These are phyloP conservation scores for Catunica adiposa DNA, from an alignment of 2,329 filamentous ascomycete genomes.

Conservation along the genomic window DNA sequence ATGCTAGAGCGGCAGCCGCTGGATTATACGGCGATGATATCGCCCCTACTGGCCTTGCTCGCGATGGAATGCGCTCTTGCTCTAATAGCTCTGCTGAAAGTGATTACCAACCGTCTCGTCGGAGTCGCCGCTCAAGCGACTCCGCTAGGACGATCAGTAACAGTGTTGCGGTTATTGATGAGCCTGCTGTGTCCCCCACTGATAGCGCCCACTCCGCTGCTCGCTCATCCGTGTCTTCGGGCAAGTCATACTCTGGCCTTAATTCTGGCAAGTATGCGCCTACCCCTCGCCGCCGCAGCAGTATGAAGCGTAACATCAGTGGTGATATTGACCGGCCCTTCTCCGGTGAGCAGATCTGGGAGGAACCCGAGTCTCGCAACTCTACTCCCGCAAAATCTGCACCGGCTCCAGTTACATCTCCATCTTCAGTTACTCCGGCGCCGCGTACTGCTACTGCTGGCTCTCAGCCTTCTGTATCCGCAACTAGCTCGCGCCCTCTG, in stretches of 20 bases:
- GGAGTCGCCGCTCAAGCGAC: slow-evolving; percentile 5
- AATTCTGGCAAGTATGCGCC: slow-evolving; percentile 16
- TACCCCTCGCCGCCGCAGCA: slow-evolving; percentile 40
- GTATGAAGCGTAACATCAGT: slow-evolving; percentile 52
- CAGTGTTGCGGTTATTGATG: slow-evolving; percentile 4
- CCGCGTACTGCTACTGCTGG: background rate
- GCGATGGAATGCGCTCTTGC: slow-evolving; percentile 29
- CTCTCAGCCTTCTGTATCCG: slow-evolving; percentile 2
- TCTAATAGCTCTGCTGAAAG: slow-evolving; percentile 37
- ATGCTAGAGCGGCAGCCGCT: slow-evolving; percentile 45
- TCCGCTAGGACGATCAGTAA: background rate
- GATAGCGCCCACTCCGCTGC: slow-evolving; percentile 1
- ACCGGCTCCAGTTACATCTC: background rate
- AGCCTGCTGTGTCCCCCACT: slow-evolving; percentile 9
- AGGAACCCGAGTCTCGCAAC: slow-evolving; percentile 49
- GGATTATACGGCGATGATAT: slow-evolving; percentile 33
- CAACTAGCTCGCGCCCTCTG: slow-evolving; percentile 17
- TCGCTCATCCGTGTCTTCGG: slow-evolving; percentile 6
- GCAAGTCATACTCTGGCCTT: slow-evolving; percentile 17
- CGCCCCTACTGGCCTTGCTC: slow-evolving; percentile 29
- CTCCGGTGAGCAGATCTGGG: slow-evolving; percentile 70
- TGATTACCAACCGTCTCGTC: slow-evolving; percentile 20
- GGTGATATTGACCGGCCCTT: slow-evolving; percentile 51
- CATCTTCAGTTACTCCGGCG: slow-evolving; percentile 16
- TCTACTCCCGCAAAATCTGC: slow-evolving; percentile 15